Evolutionary conservation across 106 monocot species (phyloP).

Genomic region (Xerophyta viscosa): DNA sequence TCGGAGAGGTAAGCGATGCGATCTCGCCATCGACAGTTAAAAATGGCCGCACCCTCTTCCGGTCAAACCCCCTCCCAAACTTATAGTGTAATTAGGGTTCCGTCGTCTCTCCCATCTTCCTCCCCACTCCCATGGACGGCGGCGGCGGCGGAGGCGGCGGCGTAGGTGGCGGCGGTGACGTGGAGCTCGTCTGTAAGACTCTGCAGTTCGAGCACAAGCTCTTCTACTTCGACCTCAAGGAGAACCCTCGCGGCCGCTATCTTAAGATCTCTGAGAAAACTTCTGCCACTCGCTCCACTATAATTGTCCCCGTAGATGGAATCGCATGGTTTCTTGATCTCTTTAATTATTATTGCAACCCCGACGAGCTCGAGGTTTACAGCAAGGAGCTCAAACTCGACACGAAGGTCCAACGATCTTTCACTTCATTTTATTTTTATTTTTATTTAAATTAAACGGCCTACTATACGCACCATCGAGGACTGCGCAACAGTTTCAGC

Average conservation of each 20-base stretch:
- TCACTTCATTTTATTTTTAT: not conserved
- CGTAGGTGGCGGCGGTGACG: slow-evolving; percentile 36
- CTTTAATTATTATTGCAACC: slow-evolving; percentile 53
- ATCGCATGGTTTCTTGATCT: slow-evolving; percentile 74
- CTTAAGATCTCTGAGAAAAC: slow-evolving; percentile 98
- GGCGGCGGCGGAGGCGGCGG: slow-evolving; percentile 12
- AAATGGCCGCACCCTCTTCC: too few species aligned
- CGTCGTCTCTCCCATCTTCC: too few species aligned
- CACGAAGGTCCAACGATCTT: slow-evolving; percentile 52
- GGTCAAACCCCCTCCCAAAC: too few species aligned
- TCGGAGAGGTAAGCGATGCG: too few species aligned
- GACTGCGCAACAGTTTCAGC: too few species aligned
- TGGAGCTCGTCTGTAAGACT: slow-evolving; percentile 73
- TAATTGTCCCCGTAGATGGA: slow-evolving; percentile 68
- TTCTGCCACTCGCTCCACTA: slow-evolving; percentile 75
- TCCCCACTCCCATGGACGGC: slow-evolving; percentile 10
- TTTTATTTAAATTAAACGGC: too few species aligned
- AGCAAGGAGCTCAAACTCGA: slow-evolving; percentile 88
- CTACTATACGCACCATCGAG: too few species aligned
- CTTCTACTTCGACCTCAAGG: slow-evolving; percentile 94
- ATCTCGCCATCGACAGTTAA: too few species aligned
- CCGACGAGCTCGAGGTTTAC: slow-evolving; percentile 52
- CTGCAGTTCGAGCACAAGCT: slow-evolving; percentile 92
- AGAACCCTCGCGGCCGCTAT: slow-evolving; percentile 76
- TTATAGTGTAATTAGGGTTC: too few species aligned